Evolutionary conservation across 164 flowering plant species (phyloP), one percentile per base, ranked within the genome.

Genomic region (Amborella trichopoda): DNA sequence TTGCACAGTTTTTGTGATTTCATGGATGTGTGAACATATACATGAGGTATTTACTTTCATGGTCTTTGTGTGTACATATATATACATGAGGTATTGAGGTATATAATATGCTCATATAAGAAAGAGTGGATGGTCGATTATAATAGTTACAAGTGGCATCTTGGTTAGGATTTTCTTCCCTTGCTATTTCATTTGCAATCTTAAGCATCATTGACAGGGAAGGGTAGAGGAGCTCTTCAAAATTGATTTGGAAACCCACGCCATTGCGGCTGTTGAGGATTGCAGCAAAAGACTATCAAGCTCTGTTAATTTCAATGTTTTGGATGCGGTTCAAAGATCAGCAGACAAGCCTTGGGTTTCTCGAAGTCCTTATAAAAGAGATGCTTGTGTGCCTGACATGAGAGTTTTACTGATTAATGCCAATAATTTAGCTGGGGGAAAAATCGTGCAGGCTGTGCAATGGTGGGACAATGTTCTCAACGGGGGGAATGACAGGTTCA

Each of bases 241-340:
- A 28, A 19, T 55, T 50, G 60, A 66, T 34, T 59, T 69, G 41
- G 40, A 48, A 10, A 48, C 19, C 24, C 54, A 55, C 62, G 70
- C 46, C 43, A 30, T 62, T 53, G 74, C 68, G 24, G 65, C 52
- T 32, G 49, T 64, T 43, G 70, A 69, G 40, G 74, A 69, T 44
- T 69, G 74, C 50, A 51, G 66, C 26, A 46, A 45, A 44, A 53
- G 39, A 19, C 36, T 69, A 28, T 34, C 46, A 13, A 26, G 30
- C 40, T 56, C 44, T 53, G 60, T 59, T 25, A 69, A 62, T 41
- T 40, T 54, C 17, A 61, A 59, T 41, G 48, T 69, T 22, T 25
- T 69, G 43, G 61, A 54, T 65, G 74, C 70, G 14, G 50, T 69
- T 49, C 74, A 69, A 55, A 62, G 74, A 56, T 54, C 65, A 41